These are phyloP conservation scores for Rhododendron kiyosumense DNA, from an alignment of 148 eudicot species.

Conservation along the genomic window DNA sequence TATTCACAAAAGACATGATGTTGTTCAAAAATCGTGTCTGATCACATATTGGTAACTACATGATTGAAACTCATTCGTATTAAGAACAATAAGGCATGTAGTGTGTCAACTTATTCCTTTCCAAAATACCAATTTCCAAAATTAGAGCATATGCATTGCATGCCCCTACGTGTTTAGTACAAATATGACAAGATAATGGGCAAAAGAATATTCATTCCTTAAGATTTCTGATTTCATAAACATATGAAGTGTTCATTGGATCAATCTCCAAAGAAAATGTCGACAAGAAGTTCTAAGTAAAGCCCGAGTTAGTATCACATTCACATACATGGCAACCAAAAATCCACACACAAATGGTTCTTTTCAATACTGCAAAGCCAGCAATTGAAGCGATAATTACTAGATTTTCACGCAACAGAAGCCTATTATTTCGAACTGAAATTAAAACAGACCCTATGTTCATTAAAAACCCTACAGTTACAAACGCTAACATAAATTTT, in stretches of 20 bases:
- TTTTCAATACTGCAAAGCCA: not conserved
- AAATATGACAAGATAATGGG: not conserved
- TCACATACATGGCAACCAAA: not conserved
- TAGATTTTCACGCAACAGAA: not conserved
- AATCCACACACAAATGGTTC: not conserved
- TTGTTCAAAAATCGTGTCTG: not conserved
- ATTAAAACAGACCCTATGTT: not conserved
- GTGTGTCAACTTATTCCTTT: too few species aligned
- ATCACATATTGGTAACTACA: too few species aligned
- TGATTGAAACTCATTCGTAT: not conserved
- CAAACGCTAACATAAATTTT: not conserved
- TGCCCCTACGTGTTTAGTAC: too few species aligned
- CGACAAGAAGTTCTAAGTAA: not conserved
- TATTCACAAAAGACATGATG: too few species aligned
- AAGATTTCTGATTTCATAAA: not conserved
- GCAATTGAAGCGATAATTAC: not conserved
- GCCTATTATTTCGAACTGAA: not conserved
- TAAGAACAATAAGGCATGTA: too few species aligned
- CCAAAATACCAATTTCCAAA: not conserved
- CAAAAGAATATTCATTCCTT: not conserved
- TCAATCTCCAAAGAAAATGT: too few species aligned
- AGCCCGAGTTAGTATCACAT: not conserved
- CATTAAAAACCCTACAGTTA: not conserved
- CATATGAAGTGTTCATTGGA: too few species aligned
- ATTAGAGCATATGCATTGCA: not conserved